Evolutionary conservation across 2,329 filamentous ascomycete genomes (phyloP).

Genomic region (Purpureocillium lavendulum): DNA sequence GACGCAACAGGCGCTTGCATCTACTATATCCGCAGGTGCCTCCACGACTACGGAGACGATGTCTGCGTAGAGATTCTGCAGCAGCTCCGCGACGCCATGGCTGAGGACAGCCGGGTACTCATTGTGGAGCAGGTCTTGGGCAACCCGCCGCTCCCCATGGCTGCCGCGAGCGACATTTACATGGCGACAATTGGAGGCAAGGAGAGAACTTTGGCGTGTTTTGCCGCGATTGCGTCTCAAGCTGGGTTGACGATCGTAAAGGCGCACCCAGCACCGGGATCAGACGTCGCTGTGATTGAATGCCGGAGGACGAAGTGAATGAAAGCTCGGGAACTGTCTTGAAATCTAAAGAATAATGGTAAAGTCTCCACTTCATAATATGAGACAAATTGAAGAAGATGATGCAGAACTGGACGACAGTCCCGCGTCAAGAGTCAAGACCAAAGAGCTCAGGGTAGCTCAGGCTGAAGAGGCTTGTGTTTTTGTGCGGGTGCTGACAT

Average conservation of each 20-base stretch:
- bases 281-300: constrained; percentile 11
- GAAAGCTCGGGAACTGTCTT: background rate
- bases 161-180: constrained; percentile 19
- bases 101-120: constrained; percentile 21
- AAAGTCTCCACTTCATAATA: too few species aligned
- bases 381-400: too few species aligned
- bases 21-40: constrained; percentile 26
- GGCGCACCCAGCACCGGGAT: constrained; percentile 6
- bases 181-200: constrained; percentile 24
- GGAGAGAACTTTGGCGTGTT: constrained; percentile 19
- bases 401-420: too few species aligned
- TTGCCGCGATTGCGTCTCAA: constrained; percentile 12
- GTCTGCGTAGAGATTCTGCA: constrained; percentile 20
- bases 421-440: too few species aligned
- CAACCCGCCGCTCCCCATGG: constrained; percentile 15
- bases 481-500: too few species aligned
- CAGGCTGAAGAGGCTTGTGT: too few species aligned
- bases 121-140: constrained; percentile 22
- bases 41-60: constrained; percentile 28
- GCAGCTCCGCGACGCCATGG: constrained; percentile 18
- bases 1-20: constrained; percentile 23
- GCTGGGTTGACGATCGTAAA: constrained; percentile 18
- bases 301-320: constrained; percentile 6
- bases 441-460: too few species aligned
- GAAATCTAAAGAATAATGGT: too few species aligned